phyloP scores from a whole-genome alignment of 1,139 yeast species.

The Wickerhamomyces sp. region DNA sequence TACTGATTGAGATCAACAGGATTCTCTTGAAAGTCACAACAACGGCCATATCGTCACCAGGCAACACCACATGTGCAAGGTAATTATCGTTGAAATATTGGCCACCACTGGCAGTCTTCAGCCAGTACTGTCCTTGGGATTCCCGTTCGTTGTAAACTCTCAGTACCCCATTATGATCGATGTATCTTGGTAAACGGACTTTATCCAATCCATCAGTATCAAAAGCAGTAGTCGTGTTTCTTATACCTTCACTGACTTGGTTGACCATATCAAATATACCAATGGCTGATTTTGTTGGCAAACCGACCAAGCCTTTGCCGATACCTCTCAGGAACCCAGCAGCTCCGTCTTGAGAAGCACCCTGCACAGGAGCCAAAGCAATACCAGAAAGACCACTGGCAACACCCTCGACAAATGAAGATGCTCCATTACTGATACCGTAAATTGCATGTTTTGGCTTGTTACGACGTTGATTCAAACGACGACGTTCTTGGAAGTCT shows the following conservation, averaged over 20 bases:
- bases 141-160: slow-evolving; percentile 76
- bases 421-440: slow-evolving; percentile 84
- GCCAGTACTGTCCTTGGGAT: slow-evolving; percentile 93
- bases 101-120: slow-evolving; percentile 81
- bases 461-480: slow-evolving; percentile 68
- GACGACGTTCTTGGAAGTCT: slow-evolving; percentile 76
- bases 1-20: slow-evolving; percentile 61
- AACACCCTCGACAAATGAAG: slow-evolving; percentile 80
- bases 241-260: slow-evolving; percentile 89
- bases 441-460: slow-evolving; percentile 85
- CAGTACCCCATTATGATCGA: slow-evolving; percentile 65
- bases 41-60: slow-evolving; percentile 75
- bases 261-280: slow-evolving; percentile 92
- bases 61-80: slow-evolving; percentile 77
- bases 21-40: slow-evolving; percentile 72
- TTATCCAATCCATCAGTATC: slow-evolving; percentile 77
- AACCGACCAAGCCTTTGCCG: slow-evolving; percentile 90
- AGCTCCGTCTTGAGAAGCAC: slow-evolving; percentile 82
- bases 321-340: slow-evolving; percentile 89
- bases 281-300: slow-evolving; percentile 95
- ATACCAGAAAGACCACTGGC: slow-evolving; percentile 87
- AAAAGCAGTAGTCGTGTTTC: slow-evolving; percentile 87
- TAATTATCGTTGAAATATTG: slow-evolving; percentile 65
- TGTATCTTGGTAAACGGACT: slow-evolving; percentile 75
- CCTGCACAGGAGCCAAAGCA: slow-evolving; percentile 87